These are phyloP conservation scores for Syzygium grande DNA, from an alignment of 345 rosid genomes.

Conservation along the genomic window DNA sequence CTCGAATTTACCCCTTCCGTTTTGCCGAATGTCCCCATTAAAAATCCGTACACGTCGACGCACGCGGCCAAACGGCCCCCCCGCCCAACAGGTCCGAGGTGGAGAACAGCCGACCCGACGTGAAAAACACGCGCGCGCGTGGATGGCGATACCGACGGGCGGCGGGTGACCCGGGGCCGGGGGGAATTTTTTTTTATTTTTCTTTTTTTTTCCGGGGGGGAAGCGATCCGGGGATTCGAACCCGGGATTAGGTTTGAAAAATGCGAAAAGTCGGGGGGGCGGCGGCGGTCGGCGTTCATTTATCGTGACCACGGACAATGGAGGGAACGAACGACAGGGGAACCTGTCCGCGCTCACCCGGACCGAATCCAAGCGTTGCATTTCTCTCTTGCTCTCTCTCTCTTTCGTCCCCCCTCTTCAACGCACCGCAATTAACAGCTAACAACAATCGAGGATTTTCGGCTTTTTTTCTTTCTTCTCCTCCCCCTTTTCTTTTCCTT, in stretches of 20 bases:
- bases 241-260: not conserved
- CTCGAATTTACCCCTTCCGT: too few relatives aligned
- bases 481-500: not conserved
- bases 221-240: not conserved
- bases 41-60: too few relatives aligned
- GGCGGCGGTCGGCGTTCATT: not conserved
- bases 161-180: too few relatives aligned
- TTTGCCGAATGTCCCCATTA: too few relatives aligned
- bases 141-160: too few relatives aligned
- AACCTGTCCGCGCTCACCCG: not conserved
- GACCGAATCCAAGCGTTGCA: not conserved
- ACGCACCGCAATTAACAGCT: not conserved
- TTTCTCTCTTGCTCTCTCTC: not conserved
- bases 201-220: too few relatives aligned
- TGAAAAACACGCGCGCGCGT: not conserved
- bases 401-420: not conserved
- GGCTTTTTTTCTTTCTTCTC: not conserved
- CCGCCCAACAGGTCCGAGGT: too few relatives aligned
- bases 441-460: not conserved
- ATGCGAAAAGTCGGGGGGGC: not conserved
- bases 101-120: not conserved
- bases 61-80: too few relatives aligned
- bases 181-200: too few relatives aligned
- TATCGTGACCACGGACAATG: not conserved
- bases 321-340: not conserved